Conservation (phyloP, 225 moss, liverwort and hornwort species). For the Pseudoscleropodium purum region DNA sequence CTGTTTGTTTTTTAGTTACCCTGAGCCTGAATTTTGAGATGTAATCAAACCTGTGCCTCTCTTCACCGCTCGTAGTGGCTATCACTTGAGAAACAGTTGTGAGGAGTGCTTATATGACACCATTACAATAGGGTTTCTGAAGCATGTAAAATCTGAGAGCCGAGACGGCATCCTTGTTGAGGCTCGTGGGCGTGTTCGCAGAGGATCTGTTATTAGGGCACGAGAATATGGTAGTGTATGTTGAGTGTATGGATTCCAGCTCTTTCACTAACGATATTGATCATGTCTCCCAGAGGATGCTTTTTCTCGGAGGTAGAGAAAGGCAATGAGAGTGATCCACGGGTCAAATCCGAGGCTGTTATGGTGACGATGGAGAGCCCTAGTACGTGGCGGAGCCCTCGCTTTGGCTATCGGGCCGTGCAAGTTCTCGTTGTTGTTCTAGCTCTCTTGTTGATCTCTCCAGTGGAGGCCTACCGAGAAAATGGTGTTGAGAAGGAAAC, state of each 20-base stretch:
- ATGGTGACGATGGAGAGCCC: constrained; percentile 17
- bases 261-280: neutral
- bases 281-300: constrained; percentile 8
- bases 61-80: neutral
- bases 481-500: neutral
- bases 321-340: constrained; percentile 3
- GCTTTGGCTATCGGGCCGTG: neutral
- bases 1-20: neutral
- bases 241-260: neutral
- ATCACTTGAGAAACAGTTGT: neutral
- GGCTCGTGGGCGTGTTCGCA: neutral
- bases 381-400: neutral
- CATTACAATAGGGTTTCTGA: neutral
- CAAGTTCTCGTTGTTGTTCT: neutral
- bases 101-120: neutral
- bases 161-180: neutral
- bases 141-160: neutral
- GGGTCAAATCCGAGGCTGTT: neutral
- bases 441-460: constrained; percentile 1
- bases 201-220: neutral
- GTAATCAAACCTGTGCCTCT: neutral
- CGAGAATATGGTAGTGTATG: neutral
- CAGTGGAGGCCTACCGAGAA: constrained; percentile 7
- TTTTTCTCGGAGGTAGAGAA: neutral
- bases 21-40: neutral